Base-by-base conservation (phyloP, 371 early-diverging fungal species). In the Phascolomyces articulosus region DNA sequence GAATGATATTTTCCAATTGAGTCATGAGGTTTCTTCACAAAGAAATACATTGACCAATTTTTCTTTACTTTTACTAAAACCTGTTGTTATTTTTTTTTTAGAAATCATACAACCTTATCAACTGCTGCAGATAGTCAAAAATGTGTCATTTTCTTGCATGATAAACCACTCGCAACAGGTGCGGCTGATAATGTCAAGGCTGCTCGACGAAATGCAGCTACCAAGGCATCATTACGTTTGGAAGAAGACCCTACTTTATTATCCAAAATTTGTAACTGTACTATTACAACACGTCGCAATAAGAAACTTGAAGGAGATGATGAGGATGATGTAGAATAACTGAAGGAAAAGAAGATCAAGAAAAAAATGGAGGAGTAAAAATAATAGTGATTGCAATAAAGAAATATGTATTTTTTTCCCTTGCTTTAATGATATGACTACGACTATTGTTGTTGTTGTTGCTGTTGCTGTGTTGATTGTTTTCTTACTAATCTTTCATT, bases 131-230 rank as follows among this genome's bases (percentile, higher is more conserved):
- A 71, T 15, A 70, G 72, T 34, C 79, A 80, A 64, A 72, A 71
- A 26, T 85, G 86, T 71, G 78, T 79, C 13, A 76, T 85, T 13
- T 84, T 82, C 47, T 63, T 85, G 23, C 86, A 85, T 48, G 79
- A 77, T 48, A 66, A 71, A 15, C 72, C 77, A 3, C 62, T 84
- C 3, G 76, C 80, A 1, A 67, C 70, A 24, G 82, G 78, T 28
- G 26, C 72, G 21, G 75, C 79, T 21, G 78, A 76, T 58, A 84
- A 83, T 63, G 72, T 83, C 59, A 81, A 81, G 49, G 71, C 73
- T 23, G 83, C 86, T n/a, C 73, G 85, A 47, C 69, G 84, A 59
- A 60, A 73, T 47, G 86, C 86, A 9, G 85, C 86, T 1, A 65
- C 65, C 8, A 75, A 72, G 28, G 83, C 79, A 0, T 67, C 56